A percentile compares a stretch with the other conserved stretches of the same genome.
phyloP scores from a whole-genome alignment of 257 asterid genomes.

The Fraxinus pennsylvanica region DNA sequence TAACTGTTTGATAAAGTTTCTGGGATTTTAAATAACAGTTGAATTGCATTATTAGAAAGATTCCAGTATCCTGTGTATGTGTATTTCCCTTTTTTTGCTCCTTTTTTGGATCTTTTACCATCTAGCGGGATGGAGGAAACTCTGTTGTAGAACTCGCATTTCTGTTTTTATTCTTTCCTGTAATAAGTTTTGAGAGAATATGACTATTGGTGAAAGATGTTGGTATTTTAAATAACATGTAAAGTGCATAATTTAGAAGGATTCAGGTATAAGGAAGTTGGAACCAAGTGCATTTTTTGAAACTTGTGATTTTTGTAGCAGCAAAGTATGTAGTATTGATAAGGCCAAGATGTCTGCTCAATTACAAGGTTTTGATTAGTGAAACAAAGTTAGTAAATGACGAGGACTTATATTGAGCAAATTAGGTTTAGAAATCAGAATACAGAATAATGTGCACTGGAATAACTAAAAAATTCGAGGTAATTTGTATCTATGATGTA shows the following conservation, averaged over 20 bases:
- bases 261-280: neutral
- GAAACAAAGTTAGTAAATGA: neutral
- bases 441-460: neutral
- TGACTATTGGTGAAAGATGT: neutral
- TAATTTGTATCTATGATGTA: neutral
- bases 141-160: neutral
- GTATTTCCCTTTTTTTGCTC: neutral
- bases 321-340: neutral
- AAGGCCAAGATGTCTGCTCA: neutral
- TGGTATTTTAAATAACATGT: neutral
- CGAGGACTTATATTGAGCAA: neutral
- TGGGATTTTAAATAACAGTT: neutral
- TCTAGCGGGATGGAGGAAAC: neutral
- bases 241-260: neutral
- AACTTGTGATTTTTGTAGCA: neutral
- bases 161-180: neutral
- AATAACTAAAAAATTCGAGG: neutral
- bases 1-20: neutral
- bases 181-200: neutral
- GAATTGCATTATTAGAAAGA: neutral
- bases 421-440: neutral
- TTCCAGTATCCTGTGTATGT: neutral
- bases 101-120: neutral
- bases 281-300: neutral
- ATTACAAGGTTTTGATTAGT: neutral